phyloP scores from a whole-genome alignment of 805 yeast genomes.

The Spathaspora hagerdaliae region DNA sequence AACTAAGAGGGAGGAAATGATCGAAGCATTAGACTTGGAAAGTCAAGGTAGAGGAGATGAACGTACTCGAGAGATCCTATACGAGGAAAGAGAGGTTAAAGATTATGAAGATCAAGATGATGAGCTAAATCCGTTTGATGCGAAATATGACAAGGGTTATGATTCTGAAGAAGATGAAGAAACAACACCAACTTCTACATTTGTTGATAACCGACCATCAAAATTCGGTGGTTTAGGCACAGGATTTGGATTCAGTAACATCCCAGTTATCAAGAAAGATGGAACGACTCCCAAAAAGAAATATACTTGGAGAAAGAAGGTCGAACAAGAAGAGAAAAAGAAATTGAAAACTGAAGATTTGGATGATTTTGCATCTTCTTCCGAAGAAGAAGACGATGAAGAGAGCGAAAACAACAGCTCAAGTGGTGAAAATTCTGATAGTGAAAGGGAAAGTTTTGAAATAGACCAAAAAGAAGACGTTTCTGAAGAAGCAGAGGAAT shows the following conservation, averaged over 20 bases:
- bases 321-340: conserved; percentile 37
- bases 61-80: conserved; percentile 55
- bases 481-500: conserved; percentile 15
- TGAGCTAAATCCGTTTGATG: conserved; percentile 15
- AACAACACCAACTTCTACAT: conserved; percentile 28
- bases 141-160: conserved; percentile 12
- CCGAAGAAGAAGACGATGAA: conserved; percentile 21
- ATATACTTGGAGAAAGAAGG: conserved; percentile 64
- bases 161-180: conserved; percentile 16
- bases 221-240: conserved; percentile 57
- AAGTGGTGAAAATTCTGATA: conserved; percentile 19
- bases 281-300: conserved; percentile 36
- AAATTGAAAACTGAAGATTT: conserved; percentile 51
- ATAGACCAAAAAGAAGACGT: conserved; percentile 15
- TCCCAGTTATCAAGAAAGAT: conserved; percentile 42
- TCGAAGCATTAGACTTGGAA: conserved; percentile 74
- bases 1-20: conserved; percentile 64
- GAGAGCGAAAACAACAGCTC: conserved; percentile 16
- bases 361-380: conserved; percentile 48
- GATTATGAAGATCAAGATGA: conserved; percentile 41
- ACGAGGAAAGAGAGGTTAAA: conserved; percentile 62
- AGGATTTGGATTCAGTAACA: conserved; percentile 66
- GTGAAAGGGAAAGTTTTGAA: conserved; percentile 18
- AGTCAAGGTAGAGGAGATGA: conserved; percentile 68
- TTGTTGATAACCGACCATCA: conserved; percentile 69